phyloP scores from a whole-genome alignment of 441 rosid species.

The Syzygium syzygioides region DNA sequence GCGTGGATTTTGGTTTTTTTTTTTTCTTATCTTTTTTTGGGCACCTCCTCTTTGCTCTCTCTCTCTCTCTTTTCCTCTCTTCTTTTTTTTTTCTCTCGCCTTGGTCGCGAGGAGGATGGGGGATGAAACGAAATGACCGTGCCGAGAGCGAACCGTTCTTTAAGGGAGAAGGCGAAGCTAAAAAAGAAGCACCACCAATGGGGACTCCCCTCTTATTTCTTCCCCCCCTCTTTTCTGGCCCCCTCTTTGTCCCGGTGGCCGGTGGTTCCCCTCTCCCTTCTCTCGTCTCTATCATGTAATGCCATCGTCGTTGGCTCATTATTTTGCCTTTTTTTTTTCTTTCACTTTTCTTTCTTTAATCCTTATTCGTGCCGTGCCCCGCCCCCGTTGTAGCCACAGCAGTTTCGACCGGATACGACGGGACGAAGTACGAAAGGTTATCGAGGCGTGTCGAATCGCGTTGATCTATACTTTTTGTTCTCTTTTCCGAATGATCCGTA shows the following conservation, averaged over 20 bases:
- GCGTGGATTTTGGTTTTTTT: not conserved
- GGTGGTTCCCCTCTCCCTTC: not conserved
- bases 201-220: not conserved
- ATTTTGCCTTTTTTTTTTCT: rapidly evolving
- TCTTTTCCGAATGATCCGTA: rapidly evolving
- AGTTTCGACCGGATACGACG: too few species aligned
- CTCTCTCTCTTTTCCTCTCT: too few species aligned
- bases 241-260: too few species aligned
- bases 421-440: too few species aligned
- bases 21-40: not conserved
- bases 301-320: not conserved
- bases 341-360: not conserved
- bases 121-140: not conserved
- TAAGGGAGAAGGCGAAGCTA: not conserved
- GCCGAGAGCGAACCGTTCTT: not conserved
- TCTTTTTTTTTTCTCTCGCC: too few species aligned
- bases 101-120: not conserved
- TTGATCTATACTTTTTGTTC: rapidly evolving
- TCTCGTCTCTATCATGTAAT: not conserved
- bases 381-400: rapidly evolving
- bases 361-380: rapidly evolving
- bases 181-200: not conserved
- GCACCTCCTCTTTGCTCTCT: not conserved
- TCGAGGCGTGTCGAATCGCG: rapidly evolving
- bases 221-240: not conserved